These are phyloP conservation scores for Leptographium flavum DNA, from an alignment of 2,329 filamentous ascomycete species.

Conservation along the genomic window DNA sequence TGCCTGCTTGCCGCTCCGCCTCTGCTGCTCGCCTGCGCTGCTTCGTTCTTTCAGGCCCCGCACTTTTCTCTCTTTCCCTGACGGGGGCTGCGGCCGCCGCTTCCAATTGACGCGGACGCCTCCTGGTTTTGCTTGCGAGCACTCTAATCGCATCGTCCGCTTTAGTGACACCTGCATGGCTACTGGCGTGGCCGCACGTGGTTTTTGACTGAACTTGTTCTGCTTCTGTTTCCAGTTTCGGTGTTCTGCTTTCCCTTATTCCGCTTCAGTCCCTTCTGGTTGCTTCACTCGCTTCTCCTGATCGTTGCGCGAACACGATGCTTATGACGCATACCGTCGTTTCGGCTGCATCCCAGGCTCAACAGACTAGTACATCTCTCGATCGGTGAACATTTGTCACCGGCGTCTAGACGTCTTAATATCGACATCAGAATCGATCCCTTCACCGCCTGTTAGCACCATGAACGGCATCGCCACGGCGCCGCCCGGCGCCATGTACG, in stretches of 20 bases:
- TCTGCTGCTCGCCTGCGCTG: neutral
- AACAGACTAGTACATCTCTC: too few species aligned
- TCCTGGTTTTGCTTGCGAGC: neutral
- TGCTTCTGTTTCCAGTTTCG: neutral
- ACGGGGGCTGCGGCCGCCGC: neutral
- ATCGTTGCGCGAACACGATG: slow-evolving; percentile 27
- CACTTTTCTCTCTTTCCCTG: neutral
- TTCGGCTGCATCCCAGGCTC: slow-evolving; percentile 29
- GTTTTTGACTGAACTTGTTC: neutral
- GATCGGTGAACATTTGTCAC: too few species aligned
- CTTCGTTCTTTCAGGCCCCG: neutral
- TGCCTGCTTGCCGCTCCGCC: neutral
- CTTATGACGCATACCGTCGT: slow-evolving; percentile 37
- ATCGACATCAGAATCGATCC: too few species aligned
- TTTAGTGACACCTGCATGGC: neutral
- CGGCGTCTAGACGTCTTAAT: too few species aligned
- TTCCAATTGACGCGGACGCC: neutral
- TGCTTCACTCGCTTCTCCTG: neutral
- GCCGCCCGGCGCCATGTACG: slow-evolving; percentile 63
- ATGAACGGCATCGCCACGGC: slow-evolving; percentile 51
- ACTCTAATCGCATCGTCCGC: too few species aligned
- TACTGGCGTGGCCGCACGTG: neutral
- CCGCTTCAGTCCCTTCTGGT: neutral
- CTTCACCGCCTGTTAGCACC: slow-evolving; percentile 9
- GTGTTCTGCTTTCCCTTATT: neutral